A percentile compares a stretch with the other conserved stretches of the same genome.
Conservation (phyloP, 306 rosid species). For the Rosa multiflora region DNA sequence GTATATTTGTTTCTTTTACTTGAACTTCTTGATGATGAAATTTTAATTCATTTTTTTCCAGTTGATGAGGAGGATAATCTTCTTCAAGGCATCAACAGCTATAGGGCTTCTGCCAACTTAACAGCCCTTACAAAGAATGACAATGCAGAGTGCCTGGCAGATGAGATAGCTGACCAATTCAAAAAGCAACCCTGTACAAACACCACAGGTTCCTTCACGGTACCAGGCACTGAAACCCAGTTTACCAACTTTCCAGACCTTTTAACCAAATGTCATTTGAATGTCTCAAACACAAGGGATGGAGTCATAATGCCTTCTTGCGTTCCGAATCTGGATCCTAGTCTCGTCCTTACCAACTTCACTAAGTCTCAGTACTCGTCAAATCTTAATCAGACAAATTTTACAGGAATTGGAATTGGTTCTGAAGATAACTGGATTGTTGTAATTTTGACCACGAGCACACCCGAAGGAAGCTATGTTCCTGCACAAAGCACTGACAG, state of each 20-base stretch:
- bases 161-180: slow-evolving; percentile 73
- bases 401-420: slow-evolving; percentile 70
- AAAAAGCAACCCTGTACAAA: slow-evolving; percentile 80
- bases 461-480: slow-evolving; percentile 69
- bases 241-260: slow-evolving; percentile 67
- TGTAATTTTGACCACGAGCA: slow-evolving; percentile 66
- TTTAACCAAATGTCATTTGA: slow-evolving; percentile 62
- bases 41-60: slow-evolving; percentile 14
- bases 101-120: slow-evolving; percentile 56
- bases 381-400: slow-evolving; percentile 68
- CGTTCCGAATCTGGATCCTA: slow-evolving; percentile 57
- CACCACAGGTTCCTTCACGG: slow-evolving; percentile 85
- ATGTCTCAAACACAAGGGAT: slow-evolving; percentile 72
- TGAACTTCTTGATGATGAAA: slow-evolving; percentile 21
- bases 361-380: slow-evolving; percentile 71
- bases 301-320: slow-evolving; percentile 80
- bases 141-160: slow-evolving; percentile 83
- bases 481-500: slow-evolving; percentile 24
- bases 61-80: slow-evolving; percentile 70
- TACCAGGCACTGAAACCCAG: slow-evolving; percentile 85
- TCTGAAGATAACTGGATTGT: slow-evolving; percentile 79
- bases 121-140: slow-evolving; percentile 48
- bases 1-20: neutral
- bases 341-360: slow-evolving; percentile 72
- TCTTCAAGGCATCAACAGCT: slow-evolving; percentile 63